Base-by-base conservation (phyloP, 371 early-diverging fungal genomes). In the Sporodiniella umbellata region DNA sequence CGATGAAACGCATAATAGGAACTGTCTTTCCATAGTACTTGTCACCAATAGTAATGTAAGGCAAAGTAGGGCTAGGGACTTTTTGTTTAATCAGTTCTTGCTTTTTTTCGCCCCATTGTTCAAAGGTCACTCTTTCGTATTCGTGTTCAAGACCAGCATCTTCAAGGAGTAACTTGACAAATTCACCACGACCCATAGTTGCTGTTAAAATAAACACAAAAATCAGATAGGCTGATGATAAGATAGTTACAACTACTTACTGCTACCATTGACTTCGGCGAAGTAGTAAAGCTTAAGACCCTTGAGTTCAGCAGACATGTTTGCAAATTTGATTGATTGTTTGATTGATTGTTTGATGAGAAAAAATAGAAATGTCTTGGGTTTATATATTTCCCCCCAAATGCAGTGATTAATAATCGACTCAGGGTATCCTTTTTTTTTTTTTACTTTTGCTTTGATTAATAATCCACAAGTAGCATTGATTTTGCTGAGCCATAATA, bases 131-230 rank as follows among this genome's bases (percentile, higher is more conserved):
- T 24, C 56, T 47, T 4, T 52, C 33, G 35, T 65, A 68, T 18
- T 64, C 60, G 18, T 62, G 53, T 0, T 54, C 33, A 23, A 56
- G 40, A 11, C 60, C 62, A 17, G 65, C 56, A 25, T 68, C 69
- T 39, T 62, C 47, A 15, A 68, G 53, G 14, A 68, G 31, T 11
- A 65, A 42, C 11, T 59, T 58, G 8, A 64, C 10, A 11, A 35
- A 12, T 22, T 65, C 69, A 45, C 65, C 69, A 43, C 59, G 55
- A 14, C 62, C 68, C 14, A 43, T 23, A 5, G 40, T 52, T 21
- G 39, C 57, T 59, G 21, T 33, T 23, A 22, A 18, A 26, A 0
- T 14, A 10, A 22, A 19, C 19, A n/a, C n/a, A n/a, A 30, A n/a
- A 51, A 1, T 4, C 6, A 31, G 22, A 22, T 4, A n/a, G 4